Evolutionary conservation across 176 grass and related monocot genomes (phyloP).

Genomic region (Triticum monococcum): DNA sequence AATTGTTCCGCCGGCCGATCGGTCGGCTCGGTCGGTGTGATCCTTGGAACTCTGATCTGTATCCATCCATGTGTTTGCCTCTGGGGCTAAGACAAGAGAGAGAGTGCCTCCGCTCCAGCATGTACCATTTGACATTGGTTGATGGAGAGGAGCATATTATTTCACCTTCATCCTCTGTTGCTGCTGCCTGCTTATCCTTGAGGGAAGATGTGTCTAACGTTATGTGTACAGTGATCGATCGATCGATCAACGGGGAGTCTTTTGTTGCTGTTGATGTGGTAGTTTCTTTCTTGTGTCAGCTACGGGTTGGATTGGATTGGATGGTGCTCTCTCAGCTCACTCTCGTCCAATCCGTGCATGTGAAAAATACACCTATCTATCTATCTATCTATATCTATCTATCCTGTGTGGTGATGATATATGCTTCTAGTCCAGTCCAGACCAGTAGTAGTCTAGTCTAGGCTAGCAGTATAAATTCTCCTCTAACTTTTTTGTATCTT

Average conservation of each 20-base stretch:
- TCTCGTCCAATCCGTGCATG: constrained; percentile 17
- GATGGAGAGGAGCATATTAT: constrained; percentile 41
- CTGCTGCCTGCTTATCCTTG: background rate
- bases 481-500: background rate
- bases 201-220: constrained; percentile 19
- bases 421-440: constrained; percentile 22
- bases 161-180: constrained; percentile 32
- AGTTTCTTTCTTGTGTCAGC: constrained; percentile 10
- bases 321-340: background rate
- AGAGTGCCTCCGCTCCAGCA: background rate
- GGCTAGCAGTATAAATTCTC: constrained; percentile 31
- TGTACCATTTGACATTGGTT: constrained; percentile 17
- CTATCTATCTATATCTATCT: background rate
- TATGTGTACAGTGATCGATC: constrained; percentile 47
- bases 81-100: background rate
- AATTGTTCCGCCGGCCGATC: background rate
- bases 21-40: background rate
- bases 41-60: constrained; percentile 1
- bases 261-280: constrained; percentile 27
- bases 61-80: constrained; percentile 22
- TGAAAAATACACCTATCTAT: constrained; percentile 29
- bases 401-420: constrained; percentile 9
- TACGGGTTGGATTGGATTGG: constrained; percentile 2
- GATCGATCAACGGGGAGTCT: constrained; percentile 23
- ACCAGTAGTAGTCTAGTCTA: background rate